Conservation (phyloP, 495 filamentous ascomycete species). For the Podospora pseudocomata region DNA sequence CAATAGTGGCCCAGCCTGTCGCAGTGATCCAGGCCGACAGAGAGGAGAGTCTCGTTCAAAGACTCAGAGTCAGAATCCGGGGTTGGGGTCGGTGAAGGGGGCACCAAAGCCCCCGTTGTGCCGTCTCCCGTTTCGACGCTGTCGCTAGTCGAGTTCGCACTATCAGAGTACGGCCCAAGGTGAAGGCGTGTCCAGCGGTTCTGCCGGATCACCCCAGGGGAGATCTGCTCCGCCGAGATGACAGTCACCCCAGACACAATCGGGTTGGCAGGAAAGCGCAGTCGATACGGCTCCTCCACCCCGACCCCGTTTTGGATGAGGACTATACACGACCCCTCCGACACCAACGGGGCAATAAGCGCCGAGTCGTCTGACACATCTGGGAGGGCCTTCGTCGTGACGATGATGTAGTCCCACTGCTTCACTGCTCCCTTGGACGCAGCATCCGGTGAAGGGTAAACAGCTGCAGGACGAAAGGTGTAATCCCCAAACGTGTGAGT, state of each 20-base stretch:
- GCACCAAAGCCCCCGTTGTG: slow-evolving; percentile 16
- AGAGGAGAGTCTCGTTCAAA: background rate
- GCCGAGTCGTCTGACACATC: slow-evolving; percentile 47
- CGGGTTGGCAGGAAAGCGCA: slow-evolving; percentile 49
- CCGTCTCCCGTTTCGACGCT: slow-evolving; percentile 8
- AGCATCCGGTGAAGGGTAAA: slow-evolving; percentile 43
- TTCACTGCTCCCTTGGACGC: slow-evolving; percentile 27
- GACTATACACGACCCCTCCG: slow-evolving; percentile 50
- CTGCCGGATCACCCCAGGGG: slow-evolving; percentile 51
- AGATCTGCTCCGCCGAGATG: slow-evolving; percentile 50
- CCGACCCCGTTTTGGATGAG: slow-evolving; percentile 70
- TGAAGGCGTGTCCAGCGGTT: slow-evolving; percentile 60
- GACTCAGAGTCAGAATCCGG: slow-evolving; percentile 22
- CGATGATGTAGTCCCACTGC: slow-evolving; percentile 57
- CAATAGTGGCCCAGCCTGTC: slow-evolving; percentile 36
- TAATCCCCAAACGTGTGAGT: slow-evolving; percentile 54
- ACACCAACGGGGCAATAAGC: slow-evolving; percentile 50
- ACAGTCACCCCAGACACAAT: slow-evolving; percentile 62
- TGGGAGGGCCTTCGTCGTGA: slow-evolving; percentile 57
- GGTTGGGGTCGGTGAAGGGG: slow-evolving; percentile 15
- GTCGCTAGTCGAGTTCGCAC: slow-evolving; percentile 10
- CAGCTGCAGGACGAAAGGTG: slow-evolving; percentile 46
- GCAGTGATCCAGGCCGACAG: slow-evolving; percentile 24
- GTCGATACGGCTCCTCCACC: slow-evolving; percentile 60
- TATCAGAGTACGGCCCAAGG: slow-evolving; percentile 51